A percentile compares a stretch with the other conserved stretches of the same genome.
phyloP scores from a whole-genome alignment of 2,329 filamentous ascomycete genomes.

The Aspergillus eucalypticola region DNA sequence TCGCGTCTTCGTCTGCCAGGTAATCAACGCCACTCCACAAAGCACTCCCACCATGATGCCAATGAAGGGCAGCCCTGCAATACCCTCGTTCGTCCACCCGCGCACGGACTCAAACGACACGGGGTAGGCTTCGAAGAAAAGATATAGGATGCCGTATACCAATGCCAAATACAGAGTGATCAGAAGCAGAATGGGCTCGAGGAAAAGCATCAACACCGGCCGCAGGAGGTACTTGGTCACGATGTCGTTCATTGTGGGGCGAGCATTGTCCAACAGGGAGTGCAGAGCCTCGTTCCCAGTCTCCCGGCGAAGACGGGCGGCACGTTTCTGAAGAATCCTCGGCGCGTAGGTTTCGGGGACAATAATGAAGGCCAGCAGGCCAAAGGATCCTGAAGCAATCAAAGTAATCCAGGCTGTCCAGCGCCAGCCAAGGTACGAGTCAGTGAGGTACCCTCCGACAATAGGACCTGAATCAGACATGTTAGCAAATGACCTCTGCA shows the following conservation, averaged over 20 bases:
- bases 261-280: conserved; percentile 47
- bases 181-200: conserved; percentile 52
- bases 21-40: conserved; percentile 37
- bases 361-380: conserved; percentile 46
- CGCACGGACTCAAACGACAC: conserved; percentile 41
- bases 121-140: conserved; percentile 46
- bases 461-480: conserved; percentile 40
- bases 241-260: conserved; percentile 41
- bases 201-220: conserved; percentile 49
- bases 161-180: conserved; percentile 49
- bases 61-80: conserved; percentile 42
- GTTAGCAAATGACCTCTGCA: background rate
- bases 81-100: conserved; percentile 38
- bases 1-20: conserved; percentile 44
- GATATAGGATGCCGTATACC: conserved; percentile 41
- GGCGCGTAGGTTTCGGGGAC: conserved; percentile 55
- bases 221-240: conserved; percentile 48
- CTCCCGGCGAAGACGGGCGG: conserved; percentile 48
- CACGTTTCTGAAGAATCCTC: conserved; percentile 51
- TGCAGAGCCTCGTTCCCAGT: conserved; percentile 51
- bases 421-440: conserved; percentile 55
- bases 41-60: conserved; percentile 38
- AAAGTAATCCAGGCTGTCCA: conserved; percentile 60
- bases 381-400: conserved; percentile 50
- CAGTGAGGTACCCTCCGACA: conserved; percentile 52